phyloP scores from a whole-genome alignment of 495 filamentous ascomycete genomes.

The Trypethelium eluteriae region DNA sequence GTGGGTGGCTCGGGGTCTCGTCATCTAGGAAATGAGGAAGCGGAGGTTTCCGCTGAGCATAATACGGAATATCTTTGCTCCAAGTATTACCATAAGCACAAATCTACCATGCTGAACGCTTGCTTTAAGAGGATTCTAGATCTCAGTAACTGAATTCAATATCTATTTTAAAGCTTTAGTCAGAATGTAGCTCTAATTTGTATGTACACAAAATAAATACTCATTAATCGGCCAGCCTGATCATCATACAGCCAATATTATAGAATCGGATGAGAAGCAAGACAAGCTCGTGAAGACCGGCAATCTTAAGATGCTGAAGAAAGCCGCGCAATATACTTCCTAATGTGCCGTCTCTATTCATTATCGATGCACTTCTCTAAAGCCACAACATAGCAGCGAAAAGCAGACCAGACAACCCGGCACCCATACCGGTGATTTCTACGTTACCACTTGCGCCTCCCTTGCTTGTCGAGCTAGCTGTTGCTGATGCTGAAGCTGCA shows the following conservation, averaged over 20 bases:
- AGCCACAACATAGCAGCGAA: slow-evolving; percentile 6
- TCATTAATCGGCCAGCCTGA: neutral
- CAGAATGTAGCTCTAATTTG: neutral
- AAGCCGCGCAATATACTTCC: neutral
- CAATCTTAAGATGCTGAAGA: neutral
- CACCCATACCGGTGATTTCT: slow-evolving; percentile 1
- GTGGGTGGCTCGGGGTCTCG: too few relatives aligned
- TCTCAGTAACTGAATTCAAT: too few relatives aligned
- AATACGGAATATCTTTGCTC: too few relatives aligned
- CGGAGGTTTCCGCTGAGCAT: too few relatives aligned
- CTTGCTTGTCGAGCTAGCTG: neutral
- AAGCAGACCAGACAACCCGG: slow-evolving; percentile 1
- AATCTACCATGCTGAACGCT: too few relatives aligned
- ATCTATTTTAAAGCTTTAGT: neutral
- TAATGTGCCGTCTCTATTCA: neutral
- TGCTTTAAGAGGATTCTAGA: too few relatives aligned
- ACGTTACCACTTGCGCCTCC: neutral
- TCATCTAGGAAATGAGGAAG: too few relatives aligned
- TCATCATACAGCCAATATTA: slow-evolving; percentile 1
- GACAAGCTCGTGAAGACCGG: neutral
- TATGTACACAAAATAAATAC: neutral
- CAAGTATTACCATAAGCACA: too few relatives aligned
- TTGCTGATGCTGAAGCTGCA: slow-evolving; percentile 1
- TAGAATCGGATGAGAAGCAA: neutral
- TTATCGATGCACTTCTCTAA: neutral